Evolutionary conservation across 805 yeast genomes (phyloP).

Genomic region (Lipomyces sp.): DNA sequence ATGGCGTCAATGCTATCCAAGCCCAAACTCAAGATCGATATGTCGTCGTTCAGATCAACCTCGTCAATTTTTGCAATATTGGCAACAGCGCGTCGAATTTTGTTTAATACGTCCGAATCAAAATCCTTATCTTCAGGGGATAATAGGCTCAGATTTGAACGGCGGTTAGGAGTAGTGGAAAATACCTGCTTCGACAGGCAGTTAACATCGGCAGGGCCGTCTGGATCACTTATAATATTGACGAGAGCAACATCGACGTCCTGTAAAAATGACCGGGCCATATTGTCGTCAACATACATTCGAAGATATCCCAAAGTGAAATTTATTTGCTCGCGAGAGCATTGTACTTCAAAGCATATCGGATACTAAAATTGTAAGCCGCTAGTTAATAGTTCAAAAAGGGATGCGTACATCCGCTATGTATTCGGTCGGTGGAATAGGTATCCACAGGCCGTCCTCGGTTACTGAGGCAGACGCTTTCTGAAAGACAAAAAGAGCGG

Average conservation of each 20-base stretch:
- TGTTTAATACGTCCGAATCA: not conserved
- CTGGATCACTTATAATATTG: not conserved
- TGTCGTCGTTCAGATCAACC: not conserved
- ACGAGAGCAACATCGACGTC: not conserved
- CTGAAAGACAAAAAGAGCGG: constrained; percentile 35
- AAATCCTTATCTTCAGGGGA: not conserved
- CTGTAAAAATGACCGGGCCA: constrained; percentile 13
- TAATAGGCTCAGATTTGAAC: not conserved
- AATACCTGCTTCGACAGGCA: not conserved
- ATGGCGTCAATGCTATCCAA: constrained; percentile 40
- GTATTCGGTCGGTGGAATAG: constrained; percentile 3
- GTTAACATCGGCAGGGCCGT: not conserved
- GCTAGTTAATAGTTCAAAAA: not conserved
- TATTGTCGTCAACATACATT: not conserved
- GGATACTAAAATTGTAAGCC: constrained; percentile 21
- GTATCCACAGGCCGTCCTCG: constrained; percentile 25
- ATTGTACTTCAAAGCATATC: constrained; percentile 32
- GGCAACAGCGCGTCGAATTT: constrained; percentile 12
- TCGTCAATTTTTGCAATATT: constrained; percentile 9
- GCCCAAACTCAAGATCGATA: constrained; percentile 36
- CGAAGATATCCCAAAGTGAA: constrained; percentile 18
- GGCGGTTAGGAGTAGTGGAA: not conserved
- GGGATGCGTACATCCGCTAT: constrained; percentile 13
- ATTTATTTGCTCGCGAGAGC: not conserved
- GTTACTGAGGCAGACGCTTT: constrained; percentile 1